Percentiles rank a stretch among this genome's conserved stretches.
Evolutionary conservation across 1,139 yeast genomes (phyloP).

Genomic region (Nakaseomyces bracarensis): DNA sequence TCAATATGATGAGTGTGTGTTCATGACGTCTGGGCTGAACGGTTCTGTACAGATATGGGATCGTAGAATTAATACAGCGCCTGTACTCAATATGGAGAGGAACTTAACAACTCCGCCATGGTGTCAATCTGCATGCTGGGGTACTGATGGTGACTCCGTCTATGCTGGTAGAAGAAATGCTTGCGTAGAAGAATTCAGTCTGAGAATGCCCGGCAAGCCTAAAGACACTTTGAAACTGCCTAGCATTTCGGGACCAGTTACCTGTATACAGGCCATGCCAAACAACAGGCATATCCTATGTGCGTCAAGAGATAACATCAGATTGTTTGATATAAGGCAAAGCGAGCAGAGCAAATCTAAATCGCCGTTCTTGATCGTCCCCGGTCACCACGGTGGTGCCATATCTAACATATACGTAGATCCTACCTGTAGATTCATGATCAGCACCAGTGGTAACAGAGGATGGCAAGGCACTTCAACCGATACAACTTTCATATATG

Average conservation of each 20-base stretch:
- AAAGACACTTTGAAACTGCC: constrained; percentile 66
- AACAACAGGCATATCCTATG: constrained; percentile 71
- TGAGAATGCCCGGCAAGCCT: constrained; percentile 52
- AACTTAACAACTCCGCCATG: constrained; percentile 80
- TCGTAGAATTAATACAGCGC: constrained; percentile 40
- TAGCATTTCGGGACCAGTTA: constrained; percentile 83
- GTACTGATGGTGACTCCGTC: constrained; percentile 67
- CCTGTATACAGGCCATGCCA: constrained; percentile 73
- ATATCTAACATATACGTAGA: constrained; percentile 67
- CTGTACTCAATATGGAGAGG: constrained; percentile 50
- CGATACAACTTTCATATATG: constrained; percentile 74
- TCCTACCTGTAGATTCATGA: constrained; percentile 78
- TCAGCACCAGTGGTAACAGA: constrained; percentile 88
- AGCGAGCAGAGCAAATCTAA: constrained; percentile 31
- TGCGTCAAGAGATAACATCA: constrained; percentile 83
- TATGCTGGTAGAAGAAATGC: constrained; percentile 88
- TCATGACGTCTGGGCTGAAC: constrained; percentile 75
- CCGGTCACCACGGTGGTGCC: constrained; percentile 62
- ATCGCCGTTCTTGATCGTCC: constrained; percentile 46
- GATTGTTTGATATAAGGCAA: constrained; percentile 59
- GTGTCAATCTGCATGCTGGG: constrained; percentile 94
- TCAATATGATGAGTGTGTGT: constrained; percentile 48
- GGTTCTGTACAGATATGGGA: constrained; percentile 87
- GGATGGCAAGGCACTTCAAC: constrained; percentile 88
- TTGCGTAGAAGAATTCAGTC: constrained; percentile 74